Base-by-base conservation (phyloP, 331 rosid genomes). In the Erythrophleum ivorense region DNA sequence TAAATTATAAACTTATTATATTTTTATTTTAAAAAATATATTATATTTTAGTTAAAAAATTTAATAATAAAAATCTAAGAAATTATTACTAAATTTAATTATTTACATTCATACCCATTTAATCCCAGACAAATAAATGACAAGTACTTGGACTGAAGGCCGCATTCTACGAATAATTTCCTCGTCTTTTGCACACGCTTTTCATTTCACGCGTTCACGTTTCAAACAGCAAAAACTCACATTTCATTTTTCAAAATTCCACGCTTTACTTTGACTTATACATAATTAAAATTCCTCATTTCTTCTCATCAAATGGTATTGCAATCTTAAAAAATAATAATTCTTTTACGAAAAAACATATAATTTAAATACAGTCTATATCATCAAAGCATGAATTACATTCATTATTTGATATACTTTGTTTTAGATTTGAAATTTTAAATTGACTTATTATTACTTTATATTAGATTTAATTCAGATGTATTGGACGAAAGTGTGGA, bases 131-230 rank as follows among this genome's bases (percentile, higher is more conserved):
- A 36, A 36, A 36, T 64, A 15, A 31, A 64, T 1, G 6, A 7
- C 12, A 7, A 12, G 2, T 9, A 0, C 5, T 43, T 41, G 36
- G 54, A 9, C 29, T 8, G 6, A 19, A 24, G 53, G 21, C 53
- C 31, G 50, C 53, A 3, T 41, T 41, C 73, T 1, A 41, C 73
- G 3, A 9, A 24, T 24, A 4, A n/a, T 7, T 13, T 19, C 73
- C 54, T 19, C n/a, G 54, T 36, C 54, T 43, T 19, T 43, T n/a
- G 46, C 19, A 31, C 52, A 67, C 72, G 24, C 60, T 54, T 54
- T 54, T 54, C 33, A 7, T 67, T 67, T 67, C 63, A 57, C 73
- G 73, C 73, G 73, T 68, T 68, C 54, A n/a, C 36, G 48, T 64
- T 64, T 64, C 48, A 64, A 64, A 64, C 45, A 6, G 9, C 4